phyloP scores from a whole-genome alignment of 202 grass and related monocot species.

The Carex arenaria region DNA sequence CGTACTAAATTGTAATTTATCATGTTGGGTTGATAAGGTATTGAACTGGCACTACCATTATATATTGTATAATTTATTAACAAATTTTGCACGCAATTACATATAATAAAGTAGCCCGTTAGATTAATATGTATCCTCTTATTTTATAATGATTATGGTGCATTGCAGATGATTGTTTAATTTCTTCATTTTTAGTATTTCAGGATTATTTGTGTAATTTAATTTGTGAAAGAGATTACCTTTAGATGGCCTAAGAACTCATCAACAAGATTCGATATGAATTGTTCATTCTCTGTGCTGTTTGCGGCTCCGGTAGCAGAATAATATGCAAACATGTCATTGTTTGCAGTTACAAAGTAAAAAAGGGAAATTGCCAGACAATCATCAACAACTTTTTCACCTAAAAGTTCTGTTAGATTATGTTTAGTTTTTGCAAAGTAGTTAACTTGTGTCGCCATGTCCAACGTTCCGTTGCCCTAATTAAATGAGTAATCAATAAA shows the following conservation, averaged over 20 bases:
- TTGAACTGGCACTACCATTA: background rate
- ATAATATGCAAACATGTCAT: constrained; percentile 31
- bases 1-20: background rate
- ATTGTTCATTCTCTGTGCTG: constrained; percentile 2
- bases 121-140: background rate
- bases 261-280: constrained; percentile 20
- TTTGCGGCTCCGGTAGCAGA: background rate
- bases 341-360: constrained; percentile 23
- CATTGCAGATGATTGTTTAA: background rate
- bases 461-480: constrained; percentile 14
- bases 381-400: constrained; percentile 7
- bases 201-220: background rate
- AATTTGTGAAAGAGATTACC: background rate
- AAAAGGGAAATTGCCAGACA: constrained; percentile 23
- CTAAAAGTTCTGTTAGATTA: constrained; percentile 2
- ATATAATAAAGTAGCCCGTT: background rate
- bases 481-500: background rate
- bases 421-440: constrained; percentile 26
- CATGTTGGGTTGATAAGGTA: background rate
- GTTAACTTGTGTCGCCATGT: constrained; percentile 34
- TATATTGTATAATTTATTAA: background rate
- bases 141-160: background rate
- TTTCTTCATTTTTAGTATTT: background rate
- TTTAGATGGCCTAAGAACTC: constrained; percentile 25
- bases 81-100: background rate